Conservation (phyloP, 495 filamentous ascomycete species). For the Aspergillus coremiiformis region DNA sequence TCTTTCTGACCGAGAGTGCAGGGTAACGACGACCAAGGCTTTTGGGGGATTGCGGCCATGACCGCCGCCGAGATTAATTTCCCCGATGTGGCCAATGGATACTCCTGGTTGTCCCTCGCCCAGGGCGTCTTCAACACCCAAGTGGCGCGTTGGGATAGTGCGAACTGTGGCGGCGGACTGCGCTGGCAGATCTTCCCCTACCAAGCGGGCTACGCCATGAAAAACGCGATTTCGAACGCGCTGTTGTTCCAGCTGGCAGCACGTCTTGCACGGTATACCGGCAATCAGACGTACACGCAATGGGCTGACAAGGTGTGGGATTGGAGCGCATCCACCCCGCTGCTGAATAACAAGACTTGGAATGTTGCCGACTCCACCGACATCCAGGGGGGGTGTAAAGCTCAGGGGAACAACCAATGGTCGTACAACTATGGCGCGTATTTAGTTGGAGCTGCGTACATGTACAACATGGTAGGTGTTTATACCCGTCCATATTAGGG, state of each 20-base stretch:
- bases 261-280: constrained; percentile 59
- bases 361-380: constrained; percentile 54
- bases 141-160: constrained; percentile 45
- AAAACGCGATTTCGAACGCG: constrained; percentile 64
- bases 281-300: constrained; percentile 53
- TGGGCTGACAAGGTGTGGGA: constrained; percentile 64
- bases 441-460: constrained; percentile 58
- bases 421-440: constrained; percentile 63
- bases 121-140: constrained; percentile 75
- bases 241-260: constrained; percentile 62
- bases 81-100: constrained; percentile 39
- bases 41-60: constrained; percentile 52
- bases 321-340: constrained; percentile 49
- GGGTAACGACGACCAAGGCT: constrained; percentile 53
- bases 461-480: constrained; percentile 57
- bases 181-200: constrained; percentile 50
- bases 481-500: not conserved
- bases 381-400: constrained; percentile 44
- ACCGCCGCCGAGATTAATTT: constrained; percentile 46
- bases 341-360: constrained; percentile 49
- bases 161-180: constrained; percentile 44
- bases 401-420: constrained; percentile 53
- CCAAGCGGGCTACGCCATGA: constrained; percentile 53
- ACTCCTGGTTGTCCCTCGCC: constrained; percentile 65
- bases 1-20: constrained; percentile 8